Conservation (phyloP, 1,139 yeast species). For the Chernovozyma sophiae-reginae region DNA sequence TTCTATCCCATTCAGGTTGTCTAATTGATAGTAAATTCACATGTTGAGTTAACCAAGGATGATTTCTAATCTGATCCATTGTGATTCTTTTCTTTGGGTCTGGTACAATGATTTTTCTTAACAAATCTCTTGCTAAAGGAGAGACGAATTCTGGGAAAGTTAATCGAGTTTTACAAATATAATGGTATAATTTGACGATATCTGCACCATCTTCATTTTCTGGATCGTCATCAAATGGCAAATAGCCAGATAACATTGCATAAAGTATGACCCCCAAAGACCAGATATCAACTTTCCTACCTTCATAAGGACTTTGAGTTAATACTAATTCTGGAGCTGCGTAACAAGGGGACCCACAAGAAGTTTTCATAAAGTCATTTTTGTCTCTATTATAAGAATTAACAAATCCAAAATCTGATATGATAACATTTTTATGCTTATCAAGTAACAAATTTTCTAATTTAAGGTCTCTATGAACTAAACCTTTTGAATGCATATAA, state of each 20-base stretch:
- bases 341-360: constrained; percentile 97
- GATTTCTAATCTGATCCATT: constrained; percentile 67
- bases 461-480: constrained; percentile 78
- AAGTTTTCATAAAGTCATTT: constrained; percentile 84
- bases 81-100: constrained; percentile 78
- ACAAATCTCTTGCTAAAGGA: constrained; percentile 86
- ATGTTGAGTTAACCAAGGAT: constrained; percentile 85
- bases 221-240: constrained; percentile 97
- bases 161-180: constrained; percentile 84
- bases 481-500: constrained; percentile 80
- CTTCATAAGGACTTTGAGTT: constrained; percentile 82
- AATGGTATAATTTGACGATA: constrained; percentile 84
- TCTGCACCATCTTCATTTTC: constrained; percentile 95
- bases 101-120: constrained; percentile 79
- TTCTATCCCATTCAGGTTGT: constrained; percentile 85
- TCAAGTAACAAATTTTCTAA: constrained; percentile 69
- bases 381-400: constrained; percentile 69
- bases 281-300: constrained; percentile 96
- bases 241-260: constrained; percentile 96
- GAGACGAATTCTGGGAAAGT: constrained; percentile 94
- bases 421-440: constrained; percentile 73
- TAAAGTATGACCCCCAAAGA: constrained; percentile 92
- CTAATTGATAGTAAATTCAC: constrained; percentile 76
- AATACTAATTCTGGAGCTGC: constrained; percentile 97
- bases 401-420: constrained; percentile 88